These are phyloP conservation scores for Nemania diffusa DNA, from an alignment of 2,329 filamentous ascomycete genomes.

Conservation along the genomic window DNA sequence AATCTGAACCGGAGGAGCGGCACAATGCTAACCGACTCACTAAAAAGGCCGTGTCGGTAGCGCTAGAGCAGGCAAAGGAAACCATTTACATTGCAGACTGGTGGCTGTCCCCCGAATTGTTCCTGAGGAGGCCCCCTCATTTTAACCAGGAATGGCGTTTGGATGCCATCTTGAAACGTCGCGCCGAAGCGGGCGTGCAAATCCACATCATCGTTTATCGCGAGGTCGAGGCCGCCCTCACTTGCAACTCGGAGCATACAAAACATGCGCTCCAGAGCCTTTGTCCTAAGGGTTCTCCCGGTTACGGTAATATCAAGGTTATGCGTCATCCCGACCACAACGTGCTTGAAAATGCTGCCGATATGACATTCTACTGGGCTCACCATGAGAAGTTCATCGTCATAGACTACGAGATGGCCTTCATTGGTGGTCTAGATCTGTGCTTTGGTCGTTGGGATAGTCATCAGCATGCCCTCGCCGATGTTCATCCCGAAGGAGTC, in stretches of 20 bases:
- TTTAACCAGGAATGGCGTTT: conserved; percentile 86
- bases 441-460: conserved; percentile 97
- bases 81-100: conserved; percentile 96
- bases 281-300: conserved; percentile 83
- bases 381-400: conserved; percentile 99
- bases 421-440: conserved; percentile 92
- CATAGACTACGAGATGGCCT: conserved; percentile 89
- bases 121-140: conserved; percentile 84
- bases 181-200: conserved; percentile 91
- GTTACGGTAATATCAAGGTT: conserved; percentile 87
- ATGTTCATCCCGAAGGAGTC: conserved; percentile 86
- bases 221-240: conserved; percentile 82
- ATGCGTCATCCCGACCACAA: conserved; percentile 97
- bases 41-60: conserved; percentile 80
- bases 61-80: conserved; percentile 89
- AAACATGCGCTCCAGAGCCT: conserved; percentile 84
- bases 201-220: conserved; percentile 95
- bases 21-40: conserved; percentile 9
- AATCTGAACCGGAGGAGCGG: background rate
- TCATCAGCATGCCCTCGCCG: conserved; percentile 84
- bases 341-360: conserved; percentile 88
- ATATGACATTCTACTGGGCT: conserved; percentile 98
- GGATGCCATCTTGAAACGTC: conserved; percentile 86
- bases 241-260: conserved; percentile 92
- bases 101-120: conserved; percentile 94